Base-by-base conservation (phyloP, 768 basidiomycete genomes). In the Amanita exitialis region DNA sequence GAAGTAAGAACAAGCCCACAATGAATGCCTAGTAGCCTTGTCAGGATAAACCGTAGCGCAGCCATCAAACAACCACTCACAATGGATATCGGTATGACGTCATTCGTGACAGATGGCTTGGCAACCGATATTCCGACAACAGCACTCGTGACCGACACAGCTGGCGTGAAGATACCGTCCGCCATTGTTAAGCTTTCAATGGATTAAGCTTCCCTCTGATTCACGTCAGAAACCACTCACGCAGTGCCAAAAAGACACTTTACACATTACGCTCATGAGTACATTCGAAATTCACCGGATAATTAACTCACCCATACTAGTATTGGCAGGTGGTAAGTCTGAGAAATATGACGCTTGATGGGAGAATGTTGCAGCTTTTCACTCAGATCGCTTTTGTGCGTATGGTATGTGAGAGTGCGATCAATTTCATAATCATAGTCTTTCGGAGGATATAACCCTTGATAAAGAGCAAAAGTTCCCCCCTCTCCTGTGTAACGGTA, bases 161-260 rank as follows among this genome's bases (percentile, higher is more conserved):
- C 81, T 2, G 82, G 80, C 0, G 82, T 84, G 34, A 86, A 72
- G 18, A 83, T 65, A 30, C 84, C 83, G 54, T 86, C 83, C 0
- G 82, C 77, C 67, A 86, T 73, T 0, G 82, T 83, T 43, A 85
- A 65, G 13, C 77, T 74, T 10, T 38, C 18, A 34, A n/a, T 35
- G 44, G 3, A 27, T 21, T 44, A 15, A 49, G 27, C 9, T 9
- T 25, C 15, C 6, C 27, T 15, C 3, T 20, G 16, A 7, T 25
- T n/a, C 10, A 9, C 30, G 23, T 20, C 18, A 12, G 12, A 3
- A 0, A 28, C 10, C 43, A 30, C 69, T 46, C 59, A 72, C 65
- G 72, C 59, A 21, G 82, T 83, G 21, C 80, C 83, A 51, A 86
- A 76, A 6, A 85, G 66, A 44, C 75, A 72, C 81, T 80, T 49